These are phyloP conservation scores for Wickerhamiella shivajii DNA, from an alignment of 805 yeast genomes.

Conservation along the genomic window DNA sequence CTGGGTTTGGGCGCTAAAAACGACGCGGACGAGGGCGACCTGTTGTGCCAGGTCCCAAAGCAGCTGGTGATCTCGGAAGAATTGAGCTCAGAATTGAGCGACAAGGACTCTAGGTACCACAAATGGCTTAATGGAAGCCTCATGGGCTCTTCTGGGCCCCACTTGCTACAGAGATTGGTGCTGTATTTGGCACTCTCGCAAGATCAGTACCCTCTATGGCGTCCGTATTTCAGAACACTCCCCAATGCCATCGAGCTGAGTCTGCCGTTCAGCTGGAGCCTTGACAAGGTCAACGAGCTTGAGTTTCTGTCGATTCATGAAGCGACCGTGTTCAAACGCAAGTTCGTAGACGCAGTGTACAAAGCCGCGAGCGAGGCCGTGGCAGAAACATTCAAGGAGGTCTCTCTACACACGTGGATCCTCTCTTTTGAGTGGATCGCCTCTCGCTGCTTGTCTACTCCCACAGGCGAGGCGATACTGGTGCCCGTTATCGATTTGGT, in stretches of 20 bases:
- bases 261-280: constrained; percentile 21
- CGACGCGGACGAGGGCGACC: not conserved
- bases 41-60: constrained; percentile 11
- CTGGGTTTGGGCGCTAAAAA: constrained; percentile 4
- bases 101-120: constrained; percentile 10
- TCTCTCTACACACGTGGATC: constrained; percentile 19
- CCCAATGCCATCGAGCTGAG: constrained; percentile 20
- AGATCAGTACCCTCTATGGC: constrained; percentile 10
- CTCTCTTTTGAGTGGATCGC: constrained; percentile 26
- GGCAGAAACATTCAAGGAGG: constrained; percentile 1
- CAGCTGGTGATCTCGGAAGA: constrained; percentile 8
- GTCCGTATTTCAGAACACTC: constrained; percentile 17
- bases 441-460: constrained; percentile 24
- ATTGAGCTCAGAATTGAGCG: too few relatives aligned
- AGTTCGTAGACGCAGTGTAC: constrained; percentile 12
- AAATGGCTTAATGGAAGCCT: constrained; percentile 13
- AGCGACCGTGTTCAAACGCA: constrained; percentile 18
- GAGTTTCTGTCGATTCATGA: constrained; percentile 18
- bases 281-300: constrained; percentile 17
- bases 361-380: constrained; percentile 1
- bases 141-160: constrained; percentile 1
- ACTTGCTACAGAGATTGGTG: constrained; percentile 14
- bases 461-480: constrained; percentile 21
- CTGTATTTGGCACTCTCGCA: constrained; percentile 12
- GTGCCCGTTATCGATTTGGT: constrained; percentile 43